phyloP scores from a whole-genome alignment of 2,329 filamentous ascomycete genomes.

The Dendrostoma leiphaemia region DNA sequence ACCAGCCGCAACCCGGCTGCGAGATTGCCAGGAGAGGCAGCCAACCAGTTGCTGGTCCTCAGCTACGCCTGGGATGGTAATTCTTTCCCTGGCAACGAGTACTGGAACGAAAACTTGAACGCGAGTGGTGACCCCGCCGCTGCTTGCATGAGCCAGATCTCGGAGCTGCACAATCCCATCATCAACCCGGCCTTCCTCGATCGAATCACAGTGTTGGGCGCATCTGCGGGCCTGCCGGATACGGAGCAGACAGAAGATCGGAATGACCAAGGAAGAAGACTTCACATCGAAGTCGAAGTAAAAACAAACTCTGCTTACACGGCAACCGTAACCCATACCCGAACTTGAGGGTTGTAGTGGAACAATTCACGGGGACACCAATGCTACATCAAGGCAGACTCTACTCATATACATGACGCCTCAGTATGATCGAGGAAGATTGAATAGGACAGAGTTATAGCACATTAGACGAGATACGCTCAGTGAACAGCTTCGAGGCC shows the following conservation, averaged over 20 bases:
- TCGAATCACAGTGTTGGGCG: constrained; percentile 23
- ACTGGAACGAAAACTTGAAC: constrained; percentile 24
- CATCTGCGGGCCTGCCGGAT: no score
- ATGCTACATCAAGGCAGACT: no score
- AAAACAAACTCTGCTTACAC: no score
- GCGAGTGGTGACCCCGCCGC: constrained; percentile 31
- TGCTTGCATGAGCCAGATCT: constrained; percentile 32
- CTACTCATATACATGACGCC: no score
- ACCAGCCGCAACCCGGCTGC: constrained; percentile 13
- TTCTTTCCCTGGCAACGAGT: constrained; percentile 32
- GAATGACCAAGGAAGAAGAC: background rate
- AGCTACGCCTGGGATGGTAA: constrained; percentile 34
- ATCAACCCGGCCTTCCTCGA: constrained; percentile 27
- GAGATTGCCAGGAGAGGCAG: constrained; percentile 19
- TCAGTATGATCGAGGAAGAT: no score
- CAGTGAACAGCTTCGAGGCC: no score
- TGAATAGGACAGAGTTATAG: no score
- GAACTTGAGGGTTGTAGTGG: no score
- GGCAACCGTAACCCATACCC: no score
- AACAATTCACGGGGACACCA: no score
- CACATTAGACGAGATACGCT: no score
- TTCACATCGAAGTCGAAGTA: background rate
- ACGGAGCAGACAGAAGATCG: no score
- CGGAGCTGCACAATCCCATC: constrained; percentile 31
- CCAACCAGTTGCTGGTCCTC: constrained; percentile 27